phyloP scores from a whole-genome alignment of 768 basidiomycete species.

The Amanita brunnescens region DNA sequence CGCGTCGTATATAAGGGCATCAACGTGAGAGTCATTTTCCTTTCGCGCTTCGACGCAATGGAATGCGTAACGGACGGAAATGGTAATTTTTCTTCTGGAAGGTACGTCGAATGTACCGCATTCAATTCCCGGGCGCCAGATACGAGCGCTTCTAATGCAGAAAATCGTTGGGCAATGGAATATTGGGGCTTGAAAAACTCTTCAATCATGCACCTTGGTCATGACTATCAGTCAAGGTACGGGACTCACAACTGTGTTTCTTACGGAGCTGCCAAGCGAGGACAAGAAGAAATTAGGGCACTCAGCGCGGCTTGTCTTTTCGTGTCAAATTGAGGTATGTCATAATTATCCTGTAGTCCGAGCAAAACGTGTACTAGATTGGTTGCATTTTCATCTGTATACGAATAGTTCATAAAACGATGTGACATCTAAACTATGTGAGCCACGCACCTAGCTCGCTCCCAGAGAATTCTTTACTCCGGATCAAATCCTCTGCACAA shows the following conservation, averaged over 20 bases:
- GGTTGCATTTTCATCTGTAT: slow-evolving; percentile 80
- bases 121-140: slow-evolving; percentile 77
- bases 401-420: background rate
- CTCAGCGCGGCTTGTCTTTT: slow-evolving; percentile 70
- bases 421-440: background rate
- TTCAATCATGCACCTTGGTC: slow-evolving; percentile 65
- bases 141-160: slow-evolving; percentile 80
- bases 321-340: slow-evolving; percentile 69
- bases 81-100: slow-evolving; percentile 78
- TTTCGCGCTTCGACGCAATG: background rate
- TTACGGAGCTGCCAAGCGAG: slow-evolving; percentile 72
- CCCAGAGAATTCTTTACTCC: slow-evolving; percentile 79
- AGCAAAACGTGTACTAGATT: slow-evolving; percentile 69
- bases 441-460: slow-evolving; percentile 69
- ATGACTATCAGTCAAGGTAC: slow-evolving; percentile 3
- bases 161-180: slow-evolving; percentile 76
- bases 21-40: slow-evolving; percentile 37
- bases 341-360: slow-evolving; percentile 74
- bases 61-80: slow-evolving; percentile 46
- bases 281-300: slow-evolving; percentile 76
- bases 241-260: slow-evolving; percentile 24
- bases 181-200: slow-evolving; percentile 95
- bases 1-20: no score
- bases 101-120: slow-evolving; percentile 17
- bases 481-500: slow-evolving; percentile 73